Percentiles rank a stretch among this genome's conserved stretches.
Evolutionary conservation across 176 grass and related monocot genomes (phyloP).

Genomic region (Bromus sterilis): DNA sequence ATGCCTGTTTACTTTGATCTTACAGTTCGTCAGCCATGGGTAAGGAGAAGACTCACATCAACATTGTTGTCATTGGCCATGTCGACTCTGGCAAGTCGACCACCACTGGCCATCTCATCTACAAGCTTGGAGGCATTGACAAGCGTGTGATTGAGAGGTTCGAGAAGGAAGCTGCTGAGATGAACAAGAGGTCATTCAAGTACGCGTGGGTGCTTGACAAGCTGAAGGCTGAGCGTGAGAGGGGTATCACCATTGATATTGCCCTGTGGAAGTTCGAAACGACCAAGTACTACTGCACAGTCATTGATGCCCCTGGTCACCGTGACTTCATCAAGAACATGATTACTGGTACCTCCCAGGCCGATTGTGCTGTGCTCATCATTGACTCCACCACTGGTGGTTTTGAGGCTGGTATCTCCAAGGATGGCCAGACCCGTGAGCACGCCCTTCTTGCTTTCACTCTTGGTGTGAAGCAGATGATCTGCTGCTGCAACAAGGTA

Average conservation of each 20-base stretch:
- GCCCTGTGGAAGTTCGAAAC: neutral
- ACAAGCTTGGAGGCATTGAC: slow-evolving; percentile 2
- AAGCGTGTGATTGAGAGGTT: slow-evolving; percentile 14
- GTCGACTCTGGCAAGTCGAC: slow-evolving; percentile 7
- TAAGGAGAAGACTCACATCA: slow-evolving; percentile 5
- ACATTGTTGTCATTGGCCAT: slow-evolving; percentile 1
- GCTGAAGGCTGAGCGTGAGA: neutral
- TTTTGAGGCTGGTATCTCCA: slow-evolving; percentile 10
- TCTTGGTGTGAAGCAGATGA: slow-evolving; percentile 14
- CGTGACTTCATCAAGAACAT: slow-evolving; percentile 1
- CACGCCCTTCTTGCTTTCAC: neutral
- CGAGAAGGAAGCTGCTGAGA: neutral
- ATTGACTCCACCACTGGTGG: neutral
- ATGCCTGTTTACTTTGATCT: neutral
- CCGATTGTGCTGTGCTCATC: neutral
- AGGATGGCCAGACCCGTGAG: slow-evolving; percentile 10
- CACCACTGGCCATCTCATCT: neutral
- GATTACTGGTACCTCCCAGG: neutral
- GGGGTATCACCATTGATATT: slow-evolving; percentile 6
- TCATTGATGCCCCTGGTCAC: slow-evolving; percentile 1
- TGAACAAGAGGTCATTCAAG: slow-evolving; percentile 8
- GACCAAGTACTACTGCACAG: neutral
- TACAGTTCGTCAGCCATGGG: neutral
- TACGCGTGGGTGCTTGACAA: slow-evolving; percentile 9
- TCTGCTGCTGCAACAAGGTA: slow-evolving; percentile 9